A percentile compares a stretch with the other conserved stretches of the same genome.
Conservation (phyloP, 78 protist species). For the Salpingoeca rosetta region DNA sequence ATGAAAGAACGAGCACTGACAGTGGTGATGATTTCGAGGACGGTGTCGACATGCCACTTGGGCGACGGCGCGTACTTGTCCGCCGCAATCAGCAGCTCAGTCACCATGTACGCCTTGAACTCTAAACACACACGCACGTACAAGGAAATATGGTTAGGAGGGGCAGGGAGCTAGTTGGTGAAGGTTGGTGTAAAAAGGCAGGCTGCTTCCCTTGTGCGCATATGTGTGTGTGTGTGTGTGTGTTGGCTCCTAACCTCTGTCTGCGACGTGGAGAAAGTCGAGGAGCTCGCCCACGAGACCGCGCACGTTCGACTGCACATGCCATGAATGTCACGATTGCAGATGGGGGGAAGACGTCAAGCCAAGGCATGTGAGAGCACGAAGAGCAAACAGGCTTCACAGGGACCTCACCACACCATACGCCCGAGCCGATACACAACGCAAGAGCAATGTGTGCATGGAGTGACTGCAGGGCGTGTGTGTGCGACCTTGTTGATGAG, state of each 20-base stretch:
- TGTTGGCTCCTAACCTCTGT: conserved; percentile 8
- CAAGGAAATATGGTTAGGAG: not conserved
- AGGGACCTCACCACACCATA: too few relatives aligned
- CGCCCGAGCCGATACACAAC: too few relatives aligned
- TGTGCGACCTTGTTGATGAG: conserved; percentile 60
- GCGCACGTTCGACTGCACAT: conserved; percentile 54
- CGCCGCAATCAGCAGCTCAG: conserved; percentile 63
- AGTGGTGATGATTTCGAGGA: conserved; percentile 59
- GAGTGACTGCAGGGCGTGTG: not conserved
- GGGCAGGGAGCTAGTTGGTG: not conserved
- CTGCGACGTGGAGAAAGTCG: conserved; percentile 51
- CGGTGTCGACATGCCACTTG: conserved; percentile 91
- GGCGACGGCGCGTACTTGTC: conserved; percentile 73
- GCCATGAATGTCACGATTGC: too few relatives aligned
- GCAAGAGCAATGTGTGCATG: not conserved
- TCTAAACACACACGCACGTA: conserved; percentile 13
- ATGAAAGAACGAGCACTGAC: too few relatives aligned
- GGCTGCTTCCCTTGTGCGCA: too few relatives aligned
- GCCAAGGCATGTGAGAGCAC: too few relatives aligned
- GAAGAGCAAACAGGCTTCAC: too few relatives aligned
- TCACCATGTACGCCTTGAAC: conserved; percentile 57
- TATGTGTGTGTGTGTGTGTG: too few relatives aligned
- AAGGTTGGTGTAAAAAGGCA: too few relatives aligned
- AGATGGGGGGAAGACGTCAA: too few relatives aligned
- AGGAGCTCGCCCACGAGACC: conserved; percentile 60